Conservation (phyloP, 2,329 filamentous ascomycete species). For the Fusarium multiceps region DNA sequence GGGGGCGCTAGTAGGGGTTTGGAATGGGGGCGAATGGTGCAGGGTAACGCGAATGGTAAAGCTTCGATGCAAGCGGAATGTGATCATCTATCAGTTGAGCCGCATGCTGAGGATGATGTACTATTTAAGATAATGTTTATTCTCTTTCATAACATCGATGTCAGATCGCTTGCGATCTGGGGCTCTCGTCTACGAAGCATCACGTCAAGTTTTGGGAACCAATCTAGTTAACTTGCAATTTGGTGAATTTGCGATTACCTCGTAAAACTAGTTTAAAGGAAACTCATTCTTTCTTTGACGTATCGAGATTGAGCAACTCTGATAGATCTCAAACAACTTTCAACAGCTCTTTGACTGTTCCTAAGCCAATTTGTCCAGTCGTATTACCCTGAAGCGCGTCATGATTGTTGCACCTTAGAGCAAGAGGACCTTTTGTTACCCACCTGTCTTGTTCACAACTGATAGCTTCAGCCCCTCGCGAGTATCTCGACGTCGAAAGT, state of each 20-base stretch:
- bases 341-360: no score
- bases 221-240: fast-evolving
- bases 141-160: background rate
- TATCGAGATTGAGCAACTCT: background rate
- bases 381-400: no score
- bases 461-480: no score
- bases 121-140: background rate
- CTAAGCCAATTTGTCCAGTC: no score
- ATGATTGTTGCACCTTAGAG: no score
- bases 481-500: no score
- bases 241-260: fast-evolving
- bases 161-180: fast-evolving
- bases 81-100: background rate
- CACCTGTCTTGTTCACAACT: no score
- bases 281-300: no score
- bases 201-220: background rate
- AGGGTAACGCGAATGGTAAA: conserved; percentile 22
- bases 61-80: background rate
- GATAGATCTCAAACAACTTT: fast-evolving
- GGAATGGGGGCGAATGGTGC: conserved; percentile 26
- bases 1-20: conserved; percentile 31
- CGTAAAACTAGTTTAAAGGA: fast-evolving
- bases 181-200: background rate
- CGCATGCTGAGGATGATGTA: background rate
- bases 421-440: no score